Conservation (phyloP, 305 asterid genomes). For the Salvia sclarea region DNA sequence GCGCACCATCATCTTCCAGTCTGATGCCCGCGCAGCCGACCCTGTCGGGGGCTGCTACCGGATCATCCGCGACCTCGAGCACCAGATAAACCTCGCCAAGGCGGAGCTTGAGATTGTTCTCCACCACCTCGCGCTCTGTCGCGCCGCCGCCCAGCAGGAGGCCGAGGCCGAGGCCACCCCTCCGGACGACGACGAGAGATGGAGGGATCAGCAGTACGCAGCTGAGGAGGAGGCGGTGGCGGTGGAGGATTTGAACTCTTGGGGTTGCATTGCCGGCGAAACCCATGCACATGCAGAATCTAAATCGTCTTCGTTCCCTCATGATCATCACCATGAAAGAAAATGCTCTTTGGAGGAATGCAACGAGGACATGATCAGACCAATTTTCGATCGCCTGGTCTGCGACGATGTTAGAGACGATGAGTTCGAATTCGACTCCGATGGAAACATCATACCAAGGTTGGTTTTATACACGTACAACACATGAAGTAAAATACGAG, state of each 20-base stretch:
- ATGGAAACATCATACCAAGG: conserved; percentile 51
- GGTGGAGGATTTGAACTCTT: conserved; percentile 47
- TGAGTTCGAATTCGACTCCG: conserved; percentile 47
- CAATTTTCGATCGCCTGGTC: conserved; percentile 45
- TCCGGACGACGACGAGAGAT: conserved; percentile 9
- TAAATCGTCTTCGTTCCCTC: conserved; percentile 35
- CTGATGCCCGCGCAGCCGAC: conserved; percentile 65
- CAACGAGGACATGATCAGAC: conserved; percentile 42
- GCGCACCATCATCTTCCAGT: conserved; percentile 73
- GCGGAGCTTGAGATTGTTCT: conserved; percentile 70
- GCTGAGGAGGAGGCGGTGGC: conserved; percentile 28
- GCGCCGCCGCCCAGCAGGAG: conserved; percentile 43
- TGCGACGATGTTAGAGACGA: conserved; percentile 37
- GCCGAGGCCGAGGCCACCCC: too few relatives aligned
- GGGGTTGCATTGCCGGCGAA: conserved; percentile 46
- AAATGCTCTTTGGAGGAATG: conserved; percentile 40
- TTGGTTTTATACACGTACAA: background rate
- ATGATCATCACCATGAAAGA: conserved; percentile 14
- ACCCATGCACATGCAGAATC: conserved; percentile 41
- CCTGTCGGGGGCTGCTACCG: conserved; percentile 85
- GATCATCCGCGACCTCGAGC: conserved; percentile 63
- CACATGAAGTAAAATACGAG: background rate
- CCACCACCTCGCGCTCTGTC: conserved; percentile 66
- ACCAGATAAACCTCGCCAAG: conserved; percentile 46
- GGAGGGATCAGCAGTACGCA: conserved; percentile 19